Evolutionary conservation across 2,329 filamentous ascomycete genomes (phyloP).

Genomic region (Pseudocercospora fijiensis): DNA sequence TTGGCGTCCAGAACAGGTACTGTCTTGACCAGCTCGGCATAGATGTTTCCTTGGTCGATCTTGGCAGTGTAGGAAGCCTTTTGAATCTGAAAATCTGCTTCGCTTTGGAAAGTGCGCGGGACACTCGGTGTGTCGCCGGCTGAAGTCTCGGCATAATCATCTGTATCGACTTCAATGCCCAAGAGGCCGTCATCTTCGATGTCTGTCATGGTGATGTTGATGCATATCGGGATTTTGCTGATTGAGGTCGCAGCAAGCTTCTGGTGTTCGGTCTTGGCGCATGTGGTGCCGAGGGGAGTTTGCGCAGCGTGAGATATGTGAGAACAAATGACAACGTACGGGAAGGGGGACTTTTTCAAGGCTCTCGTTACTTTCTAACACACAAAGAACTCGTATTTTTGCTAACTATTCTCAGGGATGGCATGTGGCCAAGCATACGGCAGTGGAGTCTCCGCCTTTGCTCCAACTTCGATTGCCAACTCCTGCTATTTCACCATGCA

Average conservation of each 20-base stretch:
- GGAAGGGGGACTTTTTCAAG: neutral
- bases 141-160: conserved; percentile 35
- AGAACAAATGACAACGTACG: neutral
- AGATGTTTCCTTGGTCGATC: conserved; percentile 32
- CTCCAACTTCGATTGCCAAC: conserved; percentile 9
- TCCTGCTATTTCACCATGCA: conserved; percentile 9
- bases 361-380: neutral
- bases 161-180: conserved; percentile 36
- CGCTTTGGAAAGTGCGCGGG: conserved; percentile 37
- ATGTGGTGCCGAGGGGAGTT: neutral
- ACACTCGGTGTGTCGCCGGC: conserved; percentile 30
- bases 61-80: conserved; percentile 36
- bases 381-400: neutral
- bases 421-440: neutral
- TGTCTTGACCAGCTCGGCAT: conserved; percentile 23
- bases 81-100: conserved; percentile 35
- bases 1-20: conserved; percentile 22
- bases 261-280: neutral
- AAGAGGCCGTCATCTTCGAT: conserved; percentile 27
- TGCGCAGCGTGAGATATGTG: neutral
- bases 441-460: conserved; percentile 9
- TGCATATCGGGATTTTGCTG: neutral
- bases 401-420: conserved; percentile 5
- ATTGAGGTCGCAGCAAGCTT: neutral
- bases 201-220: conserved; percentile 6